phyloP scores from a whole-genome alignment of 306 rosid species.

The Castanopsis chinensis region DNA sequence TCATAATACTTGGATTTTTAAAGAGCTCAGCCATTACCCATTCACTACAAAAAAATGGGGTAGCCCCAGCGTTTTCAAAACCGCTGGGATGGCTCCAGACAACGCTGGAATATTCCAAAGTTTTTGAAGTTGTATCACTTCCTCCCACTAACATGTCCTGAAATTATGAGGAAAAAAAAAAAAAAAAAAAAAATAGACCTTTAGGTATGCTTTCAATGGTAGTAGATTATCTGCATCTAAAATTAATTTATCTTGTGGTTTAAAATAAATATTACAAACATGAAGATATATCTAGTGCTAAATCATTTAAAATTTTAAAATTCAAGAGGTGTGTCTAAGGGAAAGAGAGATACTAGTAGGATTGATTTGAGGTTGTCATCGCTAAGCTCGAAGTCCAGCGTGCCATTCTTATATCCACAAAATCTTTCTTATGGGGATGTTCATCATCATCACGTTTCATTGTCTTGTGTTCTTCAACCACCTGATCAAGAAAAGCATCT shows the following conservation, averaged over 20 bases:
- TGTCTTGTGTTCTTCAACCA: conserved; percentile 29
- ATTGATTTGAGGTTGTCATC: conserved; percentile 15
- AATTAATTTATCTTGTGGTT: too few relatives aligned
- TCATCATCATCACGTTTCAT: background rate
- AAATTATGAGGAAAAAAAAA: background rate
- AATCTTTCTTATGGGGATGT: background rate
- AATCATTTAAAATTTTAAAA: too few relatives aligned
- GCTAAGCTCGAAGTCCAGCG: conserved; percentile 4
- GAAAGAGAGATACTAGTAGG: conserved; percentile 6
- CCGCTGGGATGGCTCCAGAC: too few relatives aligned
- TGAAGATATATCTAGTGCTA: too few relatives aligned
- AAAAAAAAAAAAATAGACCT: background rate
- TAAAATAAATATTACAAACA: too few relatives aligned
- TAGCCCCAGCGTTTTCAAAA: too few relatives aligned
- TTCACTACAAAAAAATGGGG: too few relatives aligned
- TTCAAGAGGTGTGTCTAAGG: background rate
- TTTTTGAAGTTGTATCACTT: conserved; percentile 17
- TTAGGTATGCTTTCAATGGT: background rate
- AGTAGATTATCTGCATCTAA: too few relatives aligned
- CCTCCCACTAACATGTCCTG: conserved; percentile 38
- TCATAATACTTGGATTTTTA: conserved; percentile 19
- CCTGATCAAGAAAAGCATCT: conserved; percentile 9
- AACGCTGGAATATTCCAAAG: too few relatives aligned
- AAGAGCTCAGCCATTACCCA: conserved; percentile 38
- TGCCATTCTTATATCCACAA: conserved; percentile 14